Percentiles rank a stretch among this genome's conserved stretches.
Conservation (phyloP, 140 eudicot genomes). For the Eryngium alpinum region DNA sequence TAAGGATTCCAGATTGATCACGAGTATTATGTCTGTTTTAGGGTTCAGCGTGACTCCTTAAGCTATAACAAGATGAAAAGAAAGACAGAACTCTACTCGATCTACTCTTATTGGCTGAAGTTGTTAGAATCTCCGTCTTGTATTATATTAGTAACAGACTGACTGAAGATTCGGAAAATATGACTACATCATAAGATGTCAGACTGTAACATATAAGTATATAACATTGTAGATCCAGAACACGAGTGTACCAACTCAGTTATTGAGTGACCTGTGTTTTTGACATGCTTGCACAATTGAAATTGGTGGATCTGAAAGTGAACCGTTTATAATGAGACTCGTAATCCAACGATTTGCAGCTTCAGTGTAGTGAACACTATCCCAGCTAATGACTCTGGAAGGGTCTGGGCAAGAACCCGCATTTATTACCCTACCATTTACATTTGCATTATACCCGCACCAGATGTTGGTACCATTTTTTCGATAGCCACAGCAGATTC, state of each 20-base stretch:
- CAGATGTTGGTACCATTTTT: conserved; percentile 2
- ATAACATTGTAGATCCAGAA: background rate
- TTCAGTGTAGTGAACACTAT: conserved; percentile 51
- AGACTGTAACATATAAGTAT: no score
- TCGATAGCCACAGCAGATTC: conserved; percentile 26
- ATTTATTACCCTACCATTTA: conserved; percentile 18
- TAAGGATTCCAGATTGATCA: no score
- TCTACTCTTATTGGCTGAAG: no score
- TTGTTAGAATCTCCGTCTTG: background rate
- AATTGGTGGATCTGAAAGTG: conserved; percentile 28
- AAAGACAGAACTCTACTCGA: no score
- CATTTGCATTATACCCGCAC: conserved; percentile 10
- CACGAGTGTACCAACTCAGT: background rate
- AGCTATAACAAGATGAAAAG: no score
- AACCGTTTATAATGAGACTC: conserved; percentile 29
- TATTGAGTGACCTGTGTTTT: background rate
- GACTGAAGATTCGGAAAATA: background rate
- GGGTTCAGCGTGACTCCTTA: no score
- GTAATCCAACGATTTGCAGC: conserved; percentile 45
- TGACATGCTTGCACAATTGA: conserved; percentile 33
- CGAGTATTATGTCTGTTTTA: no score
- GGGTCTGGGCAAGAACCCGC: conserved; percentile 32
- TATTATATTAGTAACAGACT: background rate
- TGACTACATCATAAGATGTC: background rate
- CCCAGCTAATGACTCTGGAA: conserved; percentile 39